Percentiles rank a stretch among this genome's conserved stretches.
Evolutionary conservation across 805 yeast genomes (phyloP).

Genomic region (Maudiozyma saulgeensis): DNA sequence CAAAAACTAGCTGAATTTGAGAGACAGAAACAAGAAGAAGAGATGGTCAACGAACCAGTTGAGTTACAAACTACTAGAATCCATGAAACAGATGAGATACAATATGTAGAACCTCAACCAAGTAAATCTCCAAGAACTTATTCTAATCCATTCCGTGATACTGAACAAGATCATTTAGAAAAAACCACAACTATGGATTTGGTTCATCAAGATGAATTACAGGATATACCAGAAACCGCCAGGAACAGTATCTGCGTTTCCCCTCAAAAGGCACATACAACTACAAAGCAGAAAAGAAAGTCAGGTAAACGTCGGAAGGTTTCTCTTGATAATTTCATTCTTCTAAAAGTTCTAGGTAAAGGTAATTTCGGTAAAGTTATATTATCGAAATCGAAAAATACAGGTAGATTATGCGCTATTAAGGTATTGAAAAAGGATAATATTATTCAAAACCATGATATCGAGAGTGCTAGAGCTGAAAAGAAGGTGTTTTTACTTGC

Average conservation of each 20-base stretch:
- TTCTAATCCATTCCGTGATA: constrained; percentile 21
- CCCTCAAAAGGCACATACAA: constrained; percentile 16
- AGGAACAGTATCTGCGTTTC: constrained; percentile 8
- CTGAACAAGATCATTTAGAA: constrained; percentile 15
- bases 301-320: constrained; percentile 50
- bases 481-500: constrained; percentile 81
- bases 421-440: constrained; percentile 94
- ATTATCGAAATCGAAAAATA: constrained; percentile 87
- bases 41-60: neutral
- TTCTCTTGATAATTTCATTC: constrained; percentile 90
- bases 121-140: constrained; percentile 2
- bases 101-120: neutral
- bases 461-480: constrained; percentile 89
- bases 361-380: constrained; percentile 98
- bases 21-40: constrained; percentile 2
- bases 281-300: constrained; percentile 19
- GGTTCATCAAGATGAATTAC: neutral
- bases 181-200: constrained; percentile 9
- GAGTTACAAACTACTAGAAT: neutral
- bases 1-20: constrained; percentile 2
- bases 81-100: neutral
- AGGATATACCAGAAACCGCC: neutral
- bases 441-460: constrained; percentile 91
- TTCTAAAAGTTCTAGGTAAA: constrained; percentile 90
- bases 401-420: constrained; percentile 80